Percentiles rank a stretch among this genome's conserved stretches.
Evolutionary conservation across 192 early-diverging fungal genomes (phyloP).

Genomic region (Glomus cerebriforme): DNA sequence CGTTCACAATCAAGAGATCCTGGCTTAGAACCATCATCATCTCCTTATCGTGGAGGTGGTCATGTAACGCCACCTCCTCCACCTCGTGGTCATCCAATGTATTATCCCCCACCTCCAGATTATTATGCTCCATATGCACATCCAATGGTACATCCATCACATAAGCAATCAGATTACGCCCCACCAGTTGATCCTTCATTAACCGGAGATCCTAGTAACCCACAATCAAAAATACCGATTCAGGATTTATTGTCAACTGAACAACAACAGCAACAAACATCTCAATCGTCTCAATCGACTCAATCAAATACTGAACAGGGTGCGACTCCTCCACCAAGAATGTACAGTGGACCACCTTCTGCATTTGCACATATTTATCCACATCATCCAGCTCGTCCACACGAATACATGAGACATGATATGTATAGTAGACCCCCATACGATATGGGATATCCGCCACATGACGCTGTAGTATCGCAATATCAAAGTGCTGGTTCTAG

Average conservation of each 20-base stretch:
- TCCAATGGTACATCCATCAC: not conserved
- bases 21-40: not conserved
- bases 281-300: not conserved
- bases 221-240: not conserved
- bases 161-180: not conserved
- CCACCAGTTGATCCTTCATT: not conserved
- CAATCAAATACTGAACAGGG: not conserved
- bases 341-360: not conserved
- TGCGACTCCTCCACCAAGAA: not conserved
- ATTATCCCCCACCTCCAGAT: not conserved
- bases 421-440: not conserved
- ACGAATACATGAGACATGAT: not conserved
- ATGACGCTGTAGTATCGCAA: not conserved
- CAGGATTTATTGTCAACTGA: not conserved
- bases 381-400: not conserved
- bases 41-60: not conserved
- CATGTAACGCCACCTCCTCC: not conserved
- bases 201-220: too few relatives aligned
- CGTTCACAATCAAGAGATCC: not conserved
- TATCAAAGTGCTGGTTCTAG: not conserved
- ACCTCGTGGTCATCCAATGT: not conserved
- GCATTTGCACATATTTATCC: not conserved
- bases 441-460: not conserved
- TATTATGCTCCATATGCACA: conserved; percentile 10
- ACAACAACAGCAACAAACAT: not conserved